A percentile compares a stretch with the other conserved stretches of the same genome.
Conservation (phyloP, 140 eudicot genomes). For the Anethum foeniculum region DNA sequence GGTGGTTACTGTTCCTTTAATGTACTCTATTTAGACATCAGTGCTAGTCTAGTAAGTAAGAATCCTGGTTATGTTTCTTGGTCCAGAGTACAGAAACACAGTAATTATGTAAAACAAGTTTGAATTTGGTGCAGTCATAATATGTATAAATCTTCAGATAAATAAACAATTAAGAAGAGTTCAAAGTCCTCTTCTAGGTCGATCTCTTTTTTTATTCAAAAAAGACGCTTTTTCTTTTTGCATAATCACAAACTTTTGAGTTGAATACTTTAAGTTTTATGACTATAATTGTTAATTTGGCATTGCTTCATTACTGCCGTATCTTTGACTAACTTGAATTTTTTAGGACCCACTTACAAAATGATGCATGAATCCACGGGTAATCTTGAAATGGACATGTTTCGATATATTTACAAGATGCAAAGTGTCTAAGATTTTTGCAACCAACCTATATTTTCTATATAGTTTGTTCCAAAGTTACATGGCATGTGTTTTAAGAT, state of each 20-base stretch:
- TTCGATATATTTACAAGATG: not conserved
- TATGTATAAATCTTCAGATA: not conserved
- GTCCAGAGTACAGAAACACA: not conserved
- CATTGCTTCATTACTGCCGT: not conserved
- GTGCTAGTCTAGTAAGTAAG: not conserved
- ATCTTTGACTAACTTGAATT: not conserved
- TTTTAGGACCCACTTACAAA: not conserved
- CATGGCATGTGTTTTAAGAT: not conserved
- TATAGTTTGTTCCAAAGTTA: not conserved
- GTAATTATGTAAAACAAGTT: not conserved
- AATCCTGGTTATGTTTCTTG: not conserved
- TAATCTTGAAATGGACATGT: not conserved
- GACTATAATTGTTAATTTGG: not conserved
- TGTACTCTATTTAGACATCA: not conserved
- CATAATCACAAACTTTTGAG: not conserved
- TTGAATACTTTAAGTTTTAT: not conserved
- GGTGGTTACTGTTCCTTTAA: constrained; percentile 26
- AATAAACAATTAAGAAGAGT: not conserved
- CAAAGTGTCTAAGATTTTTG: not conserved
- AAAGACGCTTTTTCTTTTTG: not conserved
- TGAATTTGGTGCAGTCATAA: not conserved
- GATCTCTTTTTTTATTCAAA: not conserved
- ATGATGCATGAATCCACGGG: not conserved
- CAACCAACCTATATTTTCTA: not conserved
- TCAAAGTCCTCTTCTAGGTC: not conserved